These are phyloP conservation scores for Pleurozium schreberi DNA, from an alignment of 225 moss, liverwort and hornwort species.

Conservation along the genomic window DNA sequence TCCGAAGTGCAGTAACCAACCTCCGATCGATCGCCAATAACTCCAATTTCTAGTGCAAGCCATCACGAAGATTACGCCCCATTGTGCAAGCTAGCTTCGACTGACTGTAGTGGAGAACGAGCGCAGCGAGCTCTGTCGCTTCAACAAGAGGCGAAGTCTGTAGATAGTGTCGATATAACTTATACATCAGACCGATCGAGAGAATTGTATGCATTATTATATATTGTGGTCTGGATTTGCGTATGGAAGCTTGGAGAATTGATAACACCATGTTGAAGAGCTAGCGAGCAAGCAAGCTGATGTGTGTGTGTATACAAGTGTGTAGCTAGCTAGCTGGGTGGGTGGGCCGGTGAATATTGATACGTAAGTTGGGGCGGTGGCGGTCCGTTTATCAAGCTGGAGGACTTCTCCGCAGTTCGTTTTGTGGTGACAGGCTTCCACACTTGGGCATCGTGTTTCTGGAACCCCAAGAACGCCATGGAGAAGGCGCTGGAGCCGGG, in stretches of 20 bases:
- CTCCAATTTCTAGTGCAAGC: neutral
- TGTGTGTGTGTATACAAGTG: neutral
- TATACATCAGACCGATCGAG: neutral
- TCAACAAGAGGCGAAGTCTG: neutral
- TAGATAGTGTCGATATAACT: neutral
- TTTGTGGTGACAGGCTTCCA: conserved; percentile 10
- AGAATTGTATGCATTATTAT: neutral
- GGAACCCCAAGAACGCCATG: conserved; percentile 16
- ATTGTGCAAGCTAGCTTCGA: neutral
- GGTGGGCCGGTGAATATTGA: too few species aligned
- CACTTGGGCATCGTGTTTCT: conserved; percentile 5
- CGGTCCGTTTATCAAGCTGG: conserved; percentile 13
- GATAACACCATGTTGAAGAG: neutral
- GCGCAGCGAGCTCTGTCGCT: neutral
- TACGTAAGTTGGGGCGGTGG: neutral
- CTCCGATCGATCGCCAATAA: neutral
- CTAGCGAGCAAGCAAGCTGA: neutral
- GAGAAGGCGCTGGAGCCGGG: conserved; percentile 4
- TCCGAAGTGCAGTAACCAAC: neutral
- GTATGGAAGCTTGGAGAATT: neutral
- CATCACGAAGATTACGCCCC: neutral
- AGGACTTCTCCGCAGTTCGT: conserved; percentile 34
- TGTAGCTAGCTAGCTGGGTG: too few species aligned
- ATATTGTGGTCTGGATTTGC: neutral
- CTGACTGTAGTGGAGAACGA: neutral